Base-by-base conservation (phyloP, 345 rosid species). In the Aquilaria sinensis region DNA sequence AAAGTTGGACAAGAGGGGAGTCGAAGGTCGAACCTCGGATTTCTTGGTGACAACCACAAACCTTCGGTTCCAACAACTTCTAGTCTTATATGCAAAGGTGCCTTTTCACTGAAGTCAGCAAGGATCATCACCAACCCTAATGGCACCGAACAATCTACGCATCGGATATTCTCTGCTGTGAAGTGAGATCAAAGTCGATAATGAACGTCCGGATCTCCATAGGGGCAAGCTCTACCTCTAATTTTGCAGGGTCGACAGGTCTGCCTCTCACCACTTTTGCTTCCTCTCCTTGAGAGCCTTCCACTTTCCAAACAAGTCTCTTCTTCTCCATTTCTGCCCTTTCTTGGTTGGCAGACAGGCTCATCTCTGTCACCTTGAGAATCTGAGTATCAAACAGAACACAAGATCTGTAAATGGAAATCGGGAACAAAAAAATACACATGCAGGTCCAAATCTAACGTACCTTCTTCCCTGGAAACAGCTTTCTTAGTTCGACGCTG, bases 151-250 rank as follows among this genome's bases (percentile, higher is more conserved):
- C 5, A 49, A 9, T 4, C 76, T 62, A 67, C 49, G 66, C 52
- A 64, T 72, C 76, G 34, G 71, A 69, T 55, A 49, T 51, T 34
- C 71, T 62, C 48, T 14, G 52, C 50, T 29, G n/a, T 13, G 47
- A 52, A 3, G 49, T 0, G 9, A 16, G 59, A 58, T 47, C 56
- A 1, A 83, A 67, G 15, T 78, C 55, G 6, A 87, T 56, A 13
- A 86, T 23, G 61, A 93, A 93, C 34, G 98, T 90, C 29, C 98
- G 84, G 48, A 93, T 90, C 75, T 93, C 97, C 97, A 90, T 90
- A 0, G 96, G 98, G 48, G 85, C 82, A 57, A 93, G 93, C 71
- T 90, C 88, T 53, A 86, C 95, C 56, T 76, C 92, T 72, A 93
- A 72, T 65, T 82, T 57, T 5, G 59, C 55, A 6, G 86, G 83